Conservation (phyloP, 129 eudicot genomes). For the Calendula officinalis region DNA sequence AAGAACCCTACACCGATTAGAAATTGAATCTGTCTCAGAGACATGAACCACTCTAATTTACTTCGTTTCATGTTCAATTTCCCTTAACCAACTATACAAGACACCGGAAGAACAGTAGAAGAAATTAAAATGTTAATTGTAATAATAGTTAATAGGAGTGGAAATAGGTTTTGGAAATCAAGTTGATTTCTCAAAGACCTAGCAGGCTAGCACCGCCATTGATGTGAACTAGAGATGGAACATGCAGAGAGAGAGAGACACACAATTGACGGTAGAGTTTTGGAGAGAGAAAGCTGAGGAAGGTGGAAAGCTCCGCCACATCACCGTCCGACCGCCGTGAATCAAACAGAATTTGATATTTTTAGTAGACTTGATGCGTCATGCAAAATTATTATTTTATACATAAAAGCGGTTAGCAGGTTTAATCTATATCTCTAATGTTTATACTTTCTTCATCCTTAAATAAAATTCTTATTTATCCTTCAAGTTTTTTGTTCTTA, state of each 20-base stretch:
- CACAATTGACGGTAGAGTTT: too few relatives aligned
- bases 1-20: constrained; percentile 45
- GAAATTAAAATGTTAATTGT: neutral
- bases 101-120: neutral
- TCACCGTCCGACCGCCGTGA: constrained; percentile 13
- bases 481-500: too few relatives aligned
- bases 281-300: neutral
- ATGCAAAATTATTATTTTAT: neutral
- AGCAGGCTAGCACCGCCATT: too few relatives aligned
- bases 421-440: too few relatives aligned
- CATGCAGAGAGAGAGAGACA: neutral
- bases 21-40: constrained; percentile 46
- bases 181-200: neutral
- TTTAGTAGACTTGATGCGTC: constrained; percentile 18
- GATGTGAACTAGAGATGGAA: neutral
- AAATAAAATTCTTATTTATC: too few relatives aligned
- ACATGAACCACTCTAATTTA: constrained; percentile 43
- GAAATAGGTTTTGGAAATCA: neutral
- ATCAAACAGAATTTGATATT: constrained; percentile 26
- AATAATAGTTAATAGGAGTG: too few relatives aligned
- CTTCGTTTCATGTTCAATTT: constrained; percentile 38
- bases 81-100: neutral
- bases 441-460: too few relatives aligned
- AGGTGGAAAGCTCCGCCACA: constrained; percentile 5
- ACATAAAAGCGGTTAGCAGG: too few relatives aligned